Base-by-base conservation (phyloP, 1,284 basidiomycete species). In the Trichosporon coremiiforme region DNA sequence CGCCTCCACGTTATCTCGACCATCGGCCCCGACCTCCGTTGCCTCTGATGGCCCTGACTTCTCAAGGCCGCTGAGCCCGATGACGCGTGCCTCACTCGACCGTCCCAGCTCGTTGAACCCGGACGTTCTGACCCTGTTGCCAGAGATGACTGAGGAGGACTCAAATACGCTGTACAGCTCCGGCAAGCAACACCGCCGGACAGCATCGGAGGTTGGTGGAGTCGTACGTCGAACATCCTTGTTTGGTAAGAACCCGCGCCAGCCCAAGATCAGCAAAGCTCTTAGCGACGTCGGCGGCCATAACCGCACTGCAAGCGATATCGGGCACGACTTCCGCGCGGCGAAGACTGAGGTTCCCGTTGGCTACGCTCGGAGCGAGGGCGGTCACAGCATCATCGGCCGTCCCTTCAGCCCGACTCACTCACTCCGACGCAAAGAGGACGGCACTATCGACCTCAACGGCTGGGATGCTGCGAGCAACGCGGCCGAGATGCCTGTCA, bases 71-170 rank as follows among this genome's bases (percentile, higher is more conserved):
- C 13, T 33, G 13, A 62, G 57, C 13, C 57, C 57, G 1, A 62
- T 33, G 29, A n/a, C 57, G 17, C 57, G 57, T 9, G 57, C 57
- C 8, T 62, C 57, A 7, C 77, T 83, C 71, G 70, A 80, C 66
- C 73, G 79, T 35, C 77, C 82, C n/a, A 74, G 75, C 20, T 72
- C 80, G 69, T 73, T 82, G 53, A 76, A 81, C 74, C 79, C 83
- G 1, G 79, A 80, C 60, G 71, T 77, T 0, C 69, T 84, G 15
- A 84, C 83, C 3, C 65, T 84, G 20, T 72, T 84, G 36, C 83
- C 83, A 0, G 80, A 80, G 35, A 81, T 84, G 79, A 71, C 76
- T 0, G 70, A 70, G 4, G 74, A 78, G 47, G 79, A 81, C 47
- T 78, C 80, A 17, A 66, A 74, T 41, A 13, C 47, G 22, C 67